These are phyloP conservation scores for Ceratocystis cubensis DNA, from an alignment of 2,329 filamentous ascomycete species.

Conservation along the genomic window DNA sequence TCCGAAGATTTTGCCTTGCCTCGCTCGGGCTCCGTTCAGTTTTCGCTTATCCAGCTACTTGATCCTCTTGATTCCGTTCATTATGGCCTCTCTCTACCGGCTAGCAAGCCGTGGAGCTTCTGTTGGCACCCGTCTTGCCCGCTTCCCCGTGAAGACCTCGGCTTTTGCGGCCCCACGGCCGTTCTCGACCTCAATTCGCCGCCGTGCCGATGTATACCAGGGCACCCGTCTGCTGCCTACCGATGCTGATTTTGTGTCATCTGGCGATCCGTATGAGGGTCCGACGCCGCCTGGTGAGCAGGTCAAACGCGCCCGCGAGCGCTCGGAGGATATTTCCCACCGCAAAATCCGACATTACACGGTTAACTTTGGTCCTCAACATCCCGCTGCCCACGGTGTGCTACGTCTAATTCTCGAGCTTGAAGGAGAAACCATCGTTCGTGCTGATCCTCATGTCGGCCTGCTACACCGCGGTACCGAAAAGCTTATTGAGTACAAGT, in stretches of 20 bases:
- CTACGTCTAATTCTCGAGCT: conserved; percentile 93
- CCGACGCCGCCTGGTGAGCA: conserved; percentile 31
- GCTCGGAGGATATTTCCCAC: conserved; percentile 38
- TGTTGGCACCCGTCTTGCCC: conserved; percentile 27
- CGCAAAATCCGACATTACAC: conserved; percentile 98
- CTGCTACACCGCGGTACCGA: conserved; percentile 93
- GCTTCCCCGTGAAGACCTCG: conserved; percentile 21
- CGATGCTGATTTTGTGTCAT: conserved; percentile 49
- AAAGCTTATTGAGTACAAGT: conserved; percentile 99
- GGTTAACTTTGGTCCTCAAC: conserved; percentile 98
- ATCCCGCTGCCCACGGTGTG: conserved; percentile 96
- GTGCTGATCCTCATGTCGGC: conserved; percentile 92
- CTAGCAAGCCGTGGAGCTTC: conserved; percentile 54
- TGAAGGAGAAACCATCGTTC: conserved; percentile 93
- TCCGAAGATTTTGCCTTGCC: neutral
- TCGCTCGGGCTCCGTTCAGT: conserved; percentile 21
- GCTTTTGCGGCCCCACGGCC: conserved; percentile 35
- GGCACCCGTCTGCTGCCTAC: conserved; percentile 53
- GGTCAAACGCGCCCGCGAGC: conserved; percentile 32
- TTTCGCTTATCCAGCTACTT: conserved; percentile 20
- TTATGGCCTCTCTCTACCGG: conserved; percentile 62
- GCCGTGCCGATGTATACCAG: conserved; percentile 44
- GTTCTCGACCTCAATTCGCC: conserved; percentile 52
- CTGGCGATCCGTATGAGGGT: conserved; percentile 39
- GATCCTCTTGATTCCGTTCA: conserved; percentile 25